A percentile compares a stretch with the other conserved stretches of the same genome.
Conservation (phyloP, 495 filamentous ascomycete species). For the Hyaloscypha finlandica region DNA sequence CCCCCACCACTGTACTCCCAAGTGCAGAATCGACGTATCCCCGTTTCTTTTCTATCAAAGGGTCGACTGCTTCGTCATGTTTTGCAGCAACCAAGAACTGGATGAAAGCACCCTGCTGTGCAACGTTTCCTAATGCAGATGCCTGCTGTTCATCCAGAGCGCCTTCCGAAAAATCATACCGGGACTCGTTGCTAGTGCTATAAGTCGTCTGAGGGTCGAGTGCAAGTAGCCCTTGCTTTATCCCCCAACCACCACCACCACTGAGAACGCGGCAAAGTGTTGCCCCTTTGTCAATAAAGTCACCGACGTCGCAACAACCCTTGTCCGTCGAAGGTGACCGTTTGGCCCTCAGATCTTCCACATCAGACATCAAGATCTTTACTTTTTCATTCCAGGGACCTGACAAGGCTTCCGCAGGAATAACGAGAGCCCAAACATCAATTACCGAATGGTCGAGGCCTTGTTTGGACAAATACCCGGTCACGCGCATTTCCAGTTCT, state of each 20-base stretch:
- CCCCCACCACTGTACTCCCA: slow-evolving; percentile 24
- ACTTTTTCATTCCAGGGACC: neutral
- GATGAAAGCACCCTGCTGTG: slow-evolving; percentile 45
- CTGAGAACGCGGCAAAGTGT: slow-evolving; percentile 67
- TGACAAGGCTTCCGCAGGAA: slow-evolving; percentile 35
- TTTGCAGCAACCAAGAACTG: slow-evolving; percentile 47
- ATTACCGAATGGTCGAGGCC: slow-evolving; percentile 45
- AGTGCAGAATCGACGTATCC: neutral
- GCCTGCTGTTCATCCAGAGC: slow-evolving; percentile 20
- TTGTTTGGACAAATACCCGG: slow-evolving; percentile 49
- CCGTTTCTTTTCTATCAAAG: neutral
- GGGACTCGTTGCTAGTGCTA: neutral
- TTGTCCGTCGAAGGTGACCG: slow-evolving; percentile 26
- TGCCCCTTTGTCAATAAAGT: slow-evolving; percentile 15
- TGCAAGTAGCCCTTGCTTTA: slow-evolving; percentile 80
- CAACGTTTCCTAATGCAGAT: slow-evolving; percentile 36
- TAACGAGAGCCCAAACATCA: slow-evolving; percentile 76
- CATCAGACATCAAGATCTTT: neutral
- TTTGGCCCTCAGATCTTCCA: neutral
- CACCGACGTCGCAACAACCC: slow-evolving; percentile 26
- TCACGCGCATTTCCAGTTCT: slow-evolving; percentile 71
- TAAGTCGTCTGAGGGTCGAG: slow-evolving; percentile 66
- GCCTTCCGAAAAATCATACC: slow-evolving; percentile 9
- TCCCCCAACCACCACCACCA: slow-evolving; percentile 89
- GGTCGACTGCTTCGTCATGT: slow-evolving; percentile 1